A percentile compares a stretch with the other conserved stretches of the same genome.
Conservation (phyloP, 2,329 filamentous ascomycete genomes). For the Colletotrichum theobromicola region DNA sequence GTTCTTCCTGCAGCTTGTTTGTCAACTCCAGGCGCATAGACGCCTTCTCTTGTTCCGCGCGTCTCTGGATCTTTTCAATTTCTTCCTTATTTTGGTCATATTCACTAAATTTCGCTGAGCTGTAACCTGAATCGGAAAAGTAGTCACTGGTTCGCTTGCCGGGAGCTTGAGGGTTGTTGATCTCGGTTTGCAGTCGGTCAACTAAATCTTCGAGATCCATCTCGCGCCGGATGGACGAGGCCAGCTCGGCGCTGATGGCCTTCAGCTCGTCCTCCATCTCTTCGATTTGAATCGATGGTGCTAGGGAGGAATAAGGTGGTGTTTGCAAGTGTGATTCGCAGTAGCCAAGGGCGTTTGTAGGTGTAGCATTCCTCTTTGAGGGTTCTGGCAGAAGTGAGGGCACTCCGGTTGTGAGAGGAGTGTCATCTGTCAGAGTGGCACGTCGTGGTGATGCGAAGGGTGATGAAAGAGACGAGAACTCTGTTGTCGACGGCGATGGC, state of each 20-base stretch:
- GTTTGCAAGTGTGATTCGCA: conserved; percentile 58
- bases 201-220: conserved; percentile 96
- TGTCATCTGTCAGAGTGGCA: conserved; percentile 45
- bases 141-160: conserved; percentile 92
- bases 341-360: conserved; percentile 51
- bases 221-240: conserved; percentile 89
- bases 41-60: conserved; percentile 89
- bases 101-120: conserved; percentile 79
- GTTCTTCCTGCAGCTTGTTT: conserved; percentile 86
- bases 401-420: conserved; percentile 24
- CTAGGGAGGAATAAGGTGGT: conserved; percentile 43
- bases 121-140: conserved; percentile 94
- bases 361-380: conserved; percentile 45
- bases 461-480: conserved; percentile 60
- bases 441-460: conserved; percentile 49
- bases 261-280: conserved; percentile 95
- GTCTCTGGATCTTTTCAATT: conserved; percentile 81
- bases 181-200: conserved; percentile 84
- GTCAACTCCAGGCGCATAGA: conserved; percentile 81
- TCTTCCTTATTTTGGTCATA: conserved; percentile 70
- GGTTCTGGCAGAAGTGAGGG: conserved; percentile 27
- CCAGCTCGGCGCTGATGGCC: conserved; percentile 91
- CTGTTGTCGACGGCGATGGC: conserved; percentile 51
- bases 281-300: conserved; percentile 66
- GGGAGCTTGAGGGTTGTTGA: conserved; percentile 58